Base-by-base conservation (phyloP, 2,329 filamentous ascomycete species). In the Cryphonectria japonica region DNA sequence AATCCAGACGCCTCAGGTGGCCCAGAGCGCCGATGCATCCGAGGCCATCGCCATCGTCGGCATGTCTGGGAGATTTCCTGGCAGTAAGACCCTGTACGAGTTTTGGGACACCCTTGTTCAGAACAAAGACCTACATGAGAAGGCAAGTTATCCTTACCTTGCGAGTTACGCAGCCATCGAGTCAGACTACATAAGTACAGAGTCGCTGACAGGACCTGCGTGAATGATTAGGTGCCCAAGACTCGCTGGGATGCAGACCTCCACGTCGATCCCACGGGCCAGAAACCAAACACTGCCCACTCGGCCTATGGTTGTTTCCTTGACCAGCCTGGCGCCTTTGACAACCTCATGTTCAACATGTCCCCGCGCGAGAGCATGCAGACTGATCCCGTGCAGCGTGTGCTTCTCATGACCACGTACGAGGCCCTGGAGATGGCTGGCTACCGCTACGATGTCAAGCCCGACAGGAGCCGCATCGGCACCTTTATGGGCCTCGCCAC, bases 371-470 rank as follows among this genome's bases (percentile, higher is more conserved):
- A 67, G n/a, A 52, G 41, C 16, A 59, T 60, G n/a, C 39, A 41
- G 22, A 67, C 54, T 34, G 66, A 67, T 13, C 66, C 66, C 1
- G 52, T 34, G 41, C 66, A 67, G 22, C 66, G 66, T 5, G 22
- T 60, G 26, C 41, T 67, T 26, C 39, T 67, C n/a, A 59, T 60
- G 66, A 59, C 43, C n/a, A 46, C 66, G n/a, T 67, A 67, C 66
- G 66, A 67, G 39, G 66, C 66, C n/a, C 66, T 67, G 22, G 66
- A 67, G 54, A 57, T 57, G 66, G 66, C 66, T 14, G 66, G 66
- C 11, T 59, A 57, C 22, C 32, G 41, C 4, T 41, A 57, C 22
- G 50, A 59, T 11, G 29, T 39, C 29, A 39, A 41, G 11, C 46
- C 50, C 29, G 66, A 57, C 52, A 26, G 46, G 32, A 67, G 37